These are phyloP conservation scores for Purpureocillium takamizusanense DNA, from an alignment of 2,329 filamentous ascomycete species.

Conservation along the genomic window DNA sequence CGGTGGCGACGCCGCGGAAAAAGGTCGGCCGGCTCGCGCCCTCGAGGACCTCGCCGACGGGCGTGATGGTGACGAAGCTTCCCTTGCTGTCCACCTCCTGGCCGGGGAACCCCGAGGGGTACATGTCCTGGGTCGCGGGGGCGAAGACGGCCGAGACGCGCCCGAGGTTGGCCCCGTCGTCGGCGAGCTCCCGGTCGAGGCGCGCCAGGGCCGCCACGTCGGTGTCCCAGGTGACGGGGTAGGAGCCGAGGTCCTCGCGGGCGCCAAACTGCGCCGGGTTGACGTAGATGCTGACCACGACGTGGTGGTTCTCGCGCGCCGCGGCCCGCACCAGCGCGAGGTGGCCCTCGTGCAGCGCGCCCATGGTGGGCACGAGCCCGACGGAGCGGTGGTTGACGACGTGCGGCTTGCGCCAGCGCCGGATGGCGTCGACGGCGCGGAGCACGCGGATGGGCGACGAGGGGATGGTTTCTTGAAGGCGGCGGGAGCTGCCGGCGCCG, in stretches of 20 bases:
- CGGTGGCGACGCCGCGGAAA: constrained; percentile 90
- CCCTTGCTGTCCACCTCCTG: constrained; percentile 69
- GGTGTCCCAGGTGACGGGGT: constrained; percentile 80
- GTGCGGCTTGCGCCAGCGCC: constrained; percentile 59
- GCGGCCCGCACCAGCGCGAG: constrained; percentile 77
- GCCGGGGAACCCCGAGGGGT: constrained; percentile 68
- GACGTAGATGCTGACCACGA: constrained; percentile 88
- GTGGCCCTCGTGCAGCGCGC: constrained; percentile 89
- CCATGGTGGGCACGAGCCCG: constrained; percentile 93
- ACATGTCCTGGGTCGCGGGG: constrained; percentile 75
- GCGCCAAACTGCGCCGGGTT: constrained; percentile 95
- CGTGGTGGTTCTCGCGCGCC: constrained; percentile 72
- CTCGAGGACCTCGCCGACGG: constrained; percentile 72
- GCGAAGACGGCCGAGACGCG: constrained; percentile 78
- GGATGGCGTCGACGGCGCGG: constrained; percentile 63
- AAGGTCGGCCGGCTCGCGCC: constrained; percentile 84
- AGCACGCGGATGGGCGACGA: constrained; percentile 60
- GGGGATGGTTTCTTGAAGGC: constrained; percentile 43
- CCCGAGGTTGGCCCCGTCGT: constrained; percentile 49
- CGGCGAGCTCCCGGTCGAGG: constrained; percentile 66
- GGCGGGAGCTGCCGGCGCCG: constrained; percentile 1
- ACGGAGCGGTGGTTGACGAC: constrained; percentile 61
- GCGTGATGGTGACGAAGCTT: constrained; percentile 86
- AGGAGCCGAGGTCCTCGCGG: constrained; percentile 78
- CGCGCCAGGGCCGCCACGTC: constrained; percentile 60